Evolutionary conservation across 2,329 filamentous ascomycete genomes (phyloP), one percentile per base, ranked within the genome.

Genomic region (Penicillium olsonii): DNA sequence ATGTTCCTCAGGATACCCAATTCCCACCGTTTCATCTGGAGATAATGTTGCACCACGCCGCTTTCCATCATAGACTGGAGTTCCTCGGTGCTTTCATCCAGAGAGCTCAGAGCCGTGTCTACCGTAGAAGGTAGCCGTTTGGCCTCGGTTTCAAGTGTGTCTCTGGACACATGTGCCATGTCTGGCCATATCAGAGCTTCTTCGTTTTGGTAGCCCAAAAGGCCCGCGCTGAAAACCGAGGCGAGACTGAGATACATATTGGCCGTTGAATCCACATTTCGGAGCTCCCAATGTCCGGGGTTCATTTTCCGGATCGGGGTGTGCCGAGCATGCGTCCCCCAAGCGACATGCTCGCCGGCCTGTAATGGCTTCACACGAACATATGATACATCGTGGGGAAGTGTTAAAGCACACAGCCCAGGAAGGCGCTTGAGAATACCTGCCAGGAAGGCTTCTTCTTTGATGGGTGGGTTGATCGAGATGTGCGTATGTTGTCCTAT

Each of bases 181-280:
- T 24, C 22, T 24, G 22, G 22, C 22, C 22, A 24, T 4, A 24
- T 8, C 5, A 24, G 22, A 24, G 22, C 22, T 19, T 37, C 34
- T 8, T 37, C 34, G 5, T 12, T 17, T 11, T 37, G 18, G 8
- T 20, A 19, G 15, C 17, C 17, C 17, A 37, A 14, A 2, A 57
- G 22, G 2, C 59, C 59, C 19, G 54, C 57, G 8, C 42, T 37
- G 5, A 60, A 8, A 6, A 60, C 35, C 2, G 52, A 45, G 1
- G 58, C 53, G 11, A 63, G 26, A 1, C 56, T 44, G 2, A 54
- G n/a, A 40, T 62, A 63, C 56, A 63, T 61, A 35, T 63, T 63
- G 4, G 58, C 50, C 15, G 52, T 59, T 11, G 56, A 53, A 39
- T 63, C 61, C 6, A 59, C 42, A 15, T 46, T 54, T 24, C 60